Evolutionary conservation across 495 filamentous ascomycete species (phyloP).

Genomic region (Daldinia concentrica): DNA sequence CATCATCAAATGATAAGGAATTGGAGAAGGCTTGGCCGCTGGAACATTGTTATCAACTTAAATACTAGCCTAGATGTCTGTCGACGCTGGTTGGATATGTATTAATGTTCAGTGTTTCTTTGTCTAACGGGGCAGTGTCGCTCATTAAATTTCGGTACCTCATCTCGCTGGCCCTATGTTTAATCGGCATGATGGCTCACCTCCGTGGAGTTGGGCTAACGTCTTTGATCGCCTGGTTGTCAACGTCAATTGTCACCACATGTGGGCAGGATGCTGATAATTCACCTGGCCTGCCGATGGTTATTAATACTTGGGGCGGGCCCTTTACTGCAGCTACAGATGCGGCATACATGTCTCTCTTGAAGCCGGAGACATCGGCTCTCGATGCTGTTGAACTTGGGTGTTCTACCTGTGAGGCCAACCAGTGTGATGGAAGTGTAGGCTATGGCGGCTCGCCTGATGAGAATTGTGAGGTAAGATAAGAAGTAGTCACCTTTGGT

Average conservation of each 20-base stretch:
- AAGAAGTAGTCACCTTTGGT: no score
- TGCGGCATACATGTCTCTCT: constrained; percentile 53
- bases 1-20: constrained; percentile 34
- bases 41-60: constrained; percentile 15
- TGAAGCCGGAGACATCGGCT: constrained; percentile 43
- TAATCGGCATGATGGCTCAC: constrained; percentile 20
- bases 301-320: constrained; percentile 59
- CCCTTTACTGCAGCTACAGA: constrained; percentile 58
- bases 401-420: constrained; percentile 55
- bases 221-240: constrained; percentile 23
- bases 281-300: constrained; percentile 52
- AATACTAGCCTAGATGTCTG: background rate
- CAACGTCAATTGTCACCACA: constrained; percentile 10
- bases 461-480: constrained; percentile 54
- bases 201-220: constrained; percentile 1
- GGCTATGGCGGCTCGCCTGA: constrained; percentile 60
- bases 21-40: constrained; percentile 38
- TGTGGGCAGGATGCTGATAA: constrained; percentile 18
- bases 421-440: constrained; percentile 58
- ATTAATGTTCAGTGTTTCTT: constrained; percentile 13
- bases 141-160: constrained; percentile 14
- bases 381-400: constrained; percentile 56
- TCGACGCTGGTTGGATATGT: background rate
- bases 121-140: background rate
- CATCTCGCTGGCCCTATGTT: constrained; percentile 1